Conservation (phyloP, 2,329 filamentous ascomycete species). For the Sclerotinia trifoliorum region DNA sequence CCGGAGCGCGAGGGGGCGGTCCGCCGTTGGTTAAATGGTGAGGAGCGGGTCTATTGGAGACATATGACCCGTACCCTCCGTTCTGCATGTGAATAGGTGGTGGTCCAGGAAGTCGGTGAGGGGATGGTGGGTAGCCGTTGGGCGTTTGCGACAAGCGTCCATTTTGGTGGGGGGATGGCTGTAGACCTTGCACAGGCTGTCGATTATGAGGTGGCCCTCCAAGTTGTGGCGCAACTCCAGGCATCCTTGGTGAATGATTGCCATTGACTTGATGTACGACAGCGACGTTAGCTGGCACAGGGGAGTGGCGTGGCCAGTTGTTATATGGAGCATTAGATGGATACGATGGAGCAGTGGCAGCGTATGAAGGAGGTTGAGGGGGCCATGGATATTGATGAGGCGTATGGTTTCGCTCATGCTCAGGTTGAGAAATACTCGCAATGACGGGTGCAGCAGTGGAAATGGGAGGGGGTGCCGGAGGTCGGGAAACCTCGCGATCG, state of each 20-base stretch:
- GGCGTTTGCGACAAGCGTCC: conserved; percentile 46
- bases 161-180: conserved; percentile 48
- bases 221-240: conserved; percentile 35
- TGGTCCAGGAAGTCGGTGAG: conserved; percentile 31
- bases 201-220: conserved; percentile 31
- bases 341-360: conserved; percentile 42
- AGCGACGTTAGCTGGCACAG: conserved; percentile 47
- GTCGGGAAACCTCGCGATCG: conserved; percentile 14
- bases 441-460: conserved; percentile 31
- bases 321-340: conserved; percentile 43
- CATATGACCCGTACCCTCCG: conserved; percentile 35
- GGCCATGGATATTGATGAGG: conserved; percentile 36
- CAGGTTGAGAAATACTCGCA: conserved; percentile 33
- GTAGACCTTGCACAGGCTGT: conserved; percentile 33
- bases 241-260: conserved; percentile 34
- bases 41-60: conserved; percentile 38
- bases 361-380: conserved; percentile 44
- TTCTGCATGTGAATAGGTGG: conserved; percentile 35
- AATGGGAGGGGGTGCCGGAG: conserved; percentile 30
- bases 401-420: conserved; percentile 30
- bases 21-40: conserved; percentile 41
- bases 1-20: conserved; percentile 45
- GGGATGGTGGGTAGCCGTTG: conserved; percentile 44
- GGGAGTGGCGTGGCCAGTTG: conserved; percentile 53
- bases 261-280: conserved; percentile 53